Evolutionary conservation across 495 filamentous ascomycete genomes (phyloP).

Genomic region (Jackrogersella minutella): DNA sequence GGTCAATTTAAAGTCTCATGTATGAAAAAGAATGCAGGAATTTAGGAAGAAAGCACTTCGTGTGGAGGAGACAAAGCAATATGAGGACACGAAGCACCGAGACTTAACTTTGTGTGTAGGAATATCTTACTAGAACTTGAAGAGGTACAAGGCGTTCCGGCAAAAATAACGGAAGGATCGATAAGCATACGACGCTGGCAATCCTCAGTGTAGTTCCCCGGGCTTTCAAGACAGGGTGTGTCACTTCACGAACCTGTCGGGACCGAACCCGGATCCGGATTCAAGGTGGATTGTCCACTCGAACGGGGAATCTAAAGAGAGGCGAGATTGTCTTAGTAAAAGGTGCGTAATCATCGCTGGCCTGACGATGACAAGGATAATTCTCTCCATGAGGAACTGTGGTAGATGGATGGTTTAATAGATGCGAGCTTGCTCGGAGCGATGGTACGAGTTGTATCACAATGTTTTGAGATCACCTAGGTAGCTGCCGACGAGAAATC

Average conservation of each 20-base stretch:
- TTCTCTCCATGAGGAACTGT: background rate
- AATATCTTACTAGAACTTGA: background rate
- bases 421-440: background rate
- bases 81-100: constrained; percentile 1
- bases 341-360: background rate
- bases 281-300: background rate
- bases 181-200: constrained; percentile 24
- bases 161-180: constrained; percentile 31
- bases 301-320: background rate
- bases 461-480: background rate
- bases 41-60: background rate
- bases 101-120: constrained; percentile 9
- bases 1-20: background rate
- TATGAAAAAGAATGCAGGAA: background rate
- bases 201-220: constrained; percentile 7
- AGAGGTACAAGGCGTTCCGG: background rate
- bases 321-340: background rate
- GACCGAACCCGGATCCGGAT: constrained; percentile 14
- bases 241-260: constrained; percentile 12
- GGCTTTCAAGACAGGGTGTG: background rate
- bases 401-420: too few species aligned
- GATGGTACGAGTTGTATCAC: background rate
- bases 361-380: background rate
- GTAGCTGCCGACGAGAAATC: background rate
- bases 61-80: constrained; percentile 7